Evolutionary conservation across 371 early-diverging fungal genomes (phyloP), one percentile per base, ranked within the genome.

Genomic region (Mortierella sp.): DNA sequence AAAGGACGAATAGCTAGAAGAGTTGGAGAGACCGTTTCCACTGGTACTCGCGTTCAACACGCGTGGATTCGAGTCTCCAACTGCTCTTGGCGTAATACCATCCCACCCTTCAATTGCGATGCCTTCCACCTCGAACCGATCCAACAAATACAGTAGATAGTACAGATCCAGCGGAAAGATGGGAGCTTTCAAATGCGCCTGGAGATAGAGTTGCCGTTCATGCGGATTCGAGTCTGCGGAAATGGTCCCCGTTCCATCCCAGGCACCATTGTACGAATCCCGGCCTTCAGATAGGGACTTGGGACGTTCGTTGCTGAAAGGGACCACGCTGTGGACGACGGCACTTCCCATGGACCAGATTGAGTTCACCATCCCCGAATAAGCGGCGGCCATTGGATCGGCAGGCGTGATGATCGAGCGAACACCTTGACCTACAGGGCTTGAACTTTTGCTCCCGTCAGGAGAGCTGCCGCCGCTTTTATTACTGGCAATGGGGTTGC

Each of bases 61-160:
- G 17, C 76, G 55, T 8, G 76, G 76, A 7, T 49, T 68, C 3
- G 76, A 60, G 54, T 67, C 73, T 3, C 73, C 73, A 8, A 67
- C 60, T 17, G 63, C 48, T 3, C 73, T 40, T 3, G 73, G 73
- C 0, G 63, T 63, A 3, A 52, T 57, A 5, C 73, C 73, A 8
- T 73, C 67, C 67, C 67, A 73, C n/a, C 80, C 81, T 17, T 82
- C 82, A n/a, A 85, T 78, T 51, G 86, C 86, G n/a, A 87, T 69
- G 5, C 89, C 88, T 13, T 82, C 62, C 58, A 84, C 76, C 41
- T 86, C 85, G 71, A 89, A 87, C 52, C 85, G 86, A 0, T 87
- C 85, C 14, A 84, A 57, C 2, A 89, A 65, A 53, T 86, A 89
- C 60, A 87, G 85, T 6, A 87, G 63, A 50, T 89, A 83, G 29